A percentile compares a stretch with the other conserved stretches of the same genome.
Evolutionary conservation across 441 rosid genomes (phyloP).

Genomic region (Gossypium schwendimanii): DNA sequence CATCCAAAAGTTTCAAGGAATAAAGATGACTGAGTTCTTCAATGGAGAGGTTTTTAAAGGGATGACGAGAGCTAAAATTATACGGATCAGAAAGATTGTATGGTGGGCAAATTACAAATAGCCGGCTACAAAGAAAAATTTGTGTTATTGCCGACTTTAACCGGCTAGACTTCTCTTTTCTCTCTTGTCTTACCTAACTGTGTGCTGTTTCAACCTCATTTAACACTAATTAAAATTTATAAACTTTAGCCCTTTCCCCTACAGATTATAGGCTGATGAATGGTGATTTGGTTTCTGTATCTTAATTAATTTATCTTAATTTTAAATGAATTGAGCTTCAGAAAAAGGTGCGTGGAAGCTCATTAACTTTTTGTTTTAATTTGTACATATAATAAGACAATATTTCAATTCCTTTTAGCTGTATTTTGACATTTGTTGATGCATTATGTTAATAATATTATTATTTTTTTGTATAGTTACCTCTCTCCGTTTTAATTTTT

Average conservation of each 20-base stretch:
- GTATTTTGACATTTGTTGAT: not conserved
- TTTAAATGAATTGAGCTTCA: not conserved
- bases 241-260: not conserved
- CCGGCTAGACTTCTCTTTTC: slow-evolving; percentile 29
- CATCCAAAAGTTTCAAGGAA: not conserved
- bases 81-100: slow-evolving; percentile 10
- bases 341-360: not conserved
- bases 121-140: slow-evolving; percentile 32
- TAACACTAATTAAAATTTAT: not conserved
- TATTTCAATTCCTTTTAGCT: not conserved
- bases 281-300: not conserved
- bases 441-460: not conserved
- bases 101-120: slow-evolving; percentile 24
- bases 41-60: slow-evolving; percentile 29
- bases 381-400: not conserved
- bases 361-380: not conserved
- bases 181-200: slow-evolving; percentile 27
- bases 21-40: slow-evolving; percentile 24
- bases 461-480: not conserved
- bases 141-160: slow-evolving; percentile 36
- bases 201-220: slow-evolving; percentile 9
- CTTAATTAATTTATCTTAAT: not conserved
- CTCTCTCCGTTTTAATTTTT: not conserved
- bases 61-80: slow-evolving; percentile 14
- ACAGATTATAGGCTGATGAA: not conserved